These are phyloP conservation scores for Ogataea populi-albae DNA, from an alignment of 805 yeast genomes.

Conservation along the genomic window DNA sequence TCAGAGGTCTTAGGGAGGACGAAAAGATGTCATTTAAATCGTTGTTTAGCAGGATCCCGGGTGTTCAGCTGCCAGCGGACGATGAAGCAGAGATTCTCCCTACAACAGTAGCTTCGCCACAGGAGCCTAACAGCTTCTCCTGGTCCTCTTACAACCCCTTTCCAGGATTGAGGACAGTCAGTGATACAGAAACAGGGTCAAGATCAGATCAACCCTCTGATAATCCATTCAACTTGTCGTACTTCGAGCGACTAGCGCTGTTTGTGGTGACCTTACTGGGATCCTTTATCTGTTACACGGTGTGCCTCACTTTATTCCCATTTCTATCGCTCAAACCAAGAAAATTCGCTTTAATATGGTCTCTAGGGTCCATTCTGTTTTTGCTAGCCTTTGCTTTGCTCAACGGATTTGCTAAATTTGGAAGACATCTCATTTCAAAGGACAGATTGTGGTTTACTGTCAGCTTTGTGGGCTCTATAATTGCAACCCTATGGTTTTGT, in stretches of 20 bases:
- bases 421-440: slow-evolving; percentile 63
- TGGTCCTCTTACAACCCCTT: slow-evolving; percentile 13
- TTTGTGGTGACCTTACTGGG: slow-evolving; percentile 74
- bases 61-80: slow-evolving; percentile 20
- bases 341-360: slow-evolving; percentile 82
- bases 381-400: slow-evolving; percentile 80
- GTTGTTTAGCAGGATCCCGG: slow-evolving; percentile 20
- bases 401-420: slow-evolving; percentile 79
- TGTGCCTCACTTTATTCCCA: slow-evolving; percentile 78
- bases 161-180: not conserved
- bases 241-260: slow-evolving; percentile 73
- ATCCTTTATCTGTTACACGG: slow-evolving; percentile 67
- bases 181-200: not conserved
- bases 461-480: slow-evolving; percentile 71
- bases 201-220: slow-evolving; percentile 4
- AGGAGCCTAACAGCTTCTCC: slow-evolving; percentile 4
- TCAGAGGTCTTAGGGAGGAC: too few species aligned
- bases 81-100: slow-evolving; percentile 10
- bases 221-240: slow-evolving; percentile 46
- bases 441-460: slow-evolving; percentile 71
- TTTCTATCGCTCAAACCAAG: slow-evolving; percentile 79
- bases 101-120: slow-evolving; percentile 5
- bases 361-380: slow-evolving; percentile 80
- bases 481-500: slow-evolving; percentile 70
- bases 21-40: slow-evolving; percentile 16